phyloP scores from a whole-genome alignment of 2,329 filamentous ascomycete genomes.

The Cryphonectria carpinicola region DNA sequence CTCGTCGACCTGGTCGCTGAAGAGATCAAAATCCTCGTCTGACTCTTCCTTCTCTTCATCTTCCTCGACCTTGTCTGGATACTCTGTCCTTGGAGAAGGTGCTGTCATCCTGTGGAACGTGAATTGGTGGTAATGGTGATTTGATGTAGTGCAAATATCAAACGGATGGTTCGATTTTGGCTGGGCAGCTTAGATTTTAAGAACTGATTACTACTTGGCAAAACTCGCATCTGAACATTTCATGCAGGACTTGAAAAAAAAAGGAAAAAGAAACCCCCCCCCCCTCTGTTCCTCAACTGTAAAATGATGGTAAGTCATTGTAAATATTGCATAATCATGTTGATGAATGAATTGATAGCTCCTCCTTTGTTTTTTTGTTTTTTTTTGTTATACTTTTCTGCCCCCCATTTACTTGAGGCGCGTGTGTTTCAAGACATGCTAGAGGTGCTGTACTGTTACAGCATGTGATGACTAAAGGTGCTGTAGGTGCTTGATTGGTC shows the following conservation, averaged over 20 bases:
- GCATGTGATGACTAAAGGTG: neutral
- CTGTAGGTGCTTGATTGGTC: neutral
- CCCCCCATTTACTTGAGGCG: too few relatives aligned
- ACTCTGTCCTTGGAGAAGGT: neutral
- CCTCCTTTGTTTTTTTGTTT: neutral
- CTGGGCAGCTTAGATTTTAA: neutral
- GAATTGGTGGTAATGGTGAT: neutral
- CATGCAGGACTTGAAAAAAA: neutral
- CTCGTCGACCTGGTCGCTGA: conserved; percentile 17
- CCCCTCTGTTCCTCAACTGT: neutral
- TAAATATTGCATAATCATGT: neutral
- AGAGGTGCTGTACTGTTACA: neutral
- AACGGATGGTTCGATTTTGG: too few relatives aligned
- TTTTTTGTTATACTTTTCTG: too few relatives aligned
- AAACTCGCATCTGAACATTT: neutral
- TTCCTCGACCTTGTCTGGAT: neutral
- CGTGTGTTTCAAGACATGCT: neutral
- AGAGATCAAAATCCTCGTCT: conserved; percentile 25
- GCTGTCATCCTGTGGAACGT: neutral
- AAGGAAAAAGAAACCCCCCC: too few relatives aligned
- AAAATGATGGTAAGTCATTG: neutral
- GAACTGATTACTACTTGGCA: neutral
- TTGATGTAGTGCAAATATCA: neutral
- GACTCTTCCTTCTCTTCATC: neutral
- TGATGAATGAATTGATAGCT: neutral